Percentiles rank a stretch among this genome's conserved stretches.
Conservation (phyloP, 495 filamentous ascomycete species). For the Podospora conica region DNA sequence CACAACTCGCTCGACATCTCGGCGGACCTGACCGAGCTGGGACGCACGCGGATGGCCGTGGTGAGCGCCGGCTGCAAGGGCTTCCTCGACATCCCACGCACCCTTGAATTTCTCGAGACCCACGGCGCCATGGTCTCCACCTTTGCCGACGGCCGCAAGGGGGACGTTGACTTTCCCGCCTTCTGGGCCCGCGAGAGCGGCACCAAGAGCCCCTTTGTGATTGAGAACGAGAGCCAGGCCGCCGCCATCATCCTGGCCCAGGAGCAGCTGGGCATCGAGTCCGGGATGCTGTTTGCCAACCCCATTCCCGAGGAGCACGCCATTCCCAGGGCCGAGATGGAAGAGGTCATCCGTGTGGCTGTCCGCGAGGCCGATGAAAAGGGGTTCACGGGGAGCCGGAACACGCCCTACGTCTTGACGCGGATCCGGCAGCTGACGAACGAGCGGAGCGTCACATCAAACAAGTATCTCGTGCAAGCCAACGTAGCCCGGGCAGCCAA, state of each 20-base stretch:
- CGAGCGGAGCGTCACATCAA: constrained; percentile 65
- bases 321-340: constrained; percentile 68
- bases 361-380: constrained; percentile 62
- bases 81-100: constrained; percentile 86
- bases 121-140: constrained; percentile 83
- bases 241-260: constrained; percentile 66
- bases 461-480: constrained; percentile 67
- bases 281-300: constrained; percentile 80
- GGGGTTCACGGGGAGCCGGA: constrained; percentile 66
- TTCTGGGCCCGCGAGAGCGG: constrained; percentile 89
- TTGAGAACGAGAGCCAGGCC: constrained; percentile 71
- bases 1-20: constrained; percentile 87
- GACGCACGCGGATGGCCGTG: constrained; percentile 84
- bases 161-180: constrained; percentile 70
- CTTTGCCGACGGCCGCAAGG: constrained; percentile 65
- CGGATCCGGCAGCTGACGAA: constrained; percentile 77
- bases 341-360: constrained; percentile 64
- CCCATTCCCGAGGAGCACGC: constrained; percentile 68
- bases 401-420: constrained; percentile 80
- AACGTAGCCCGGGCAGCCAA: constrained; percentile 77
- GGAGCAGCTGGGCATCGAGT: constrained; percentile 57
- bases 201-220: constrained; percentile 64
- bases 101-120: constrained; percentile 91
- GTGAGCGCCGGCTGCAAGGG: constrained; percentile 90
- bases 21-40: constrained; percentile 90